Evolutionary conservation across 163 green algal genomes (phyloP).

Genomic region (Chlorella variabilis): DNA sequence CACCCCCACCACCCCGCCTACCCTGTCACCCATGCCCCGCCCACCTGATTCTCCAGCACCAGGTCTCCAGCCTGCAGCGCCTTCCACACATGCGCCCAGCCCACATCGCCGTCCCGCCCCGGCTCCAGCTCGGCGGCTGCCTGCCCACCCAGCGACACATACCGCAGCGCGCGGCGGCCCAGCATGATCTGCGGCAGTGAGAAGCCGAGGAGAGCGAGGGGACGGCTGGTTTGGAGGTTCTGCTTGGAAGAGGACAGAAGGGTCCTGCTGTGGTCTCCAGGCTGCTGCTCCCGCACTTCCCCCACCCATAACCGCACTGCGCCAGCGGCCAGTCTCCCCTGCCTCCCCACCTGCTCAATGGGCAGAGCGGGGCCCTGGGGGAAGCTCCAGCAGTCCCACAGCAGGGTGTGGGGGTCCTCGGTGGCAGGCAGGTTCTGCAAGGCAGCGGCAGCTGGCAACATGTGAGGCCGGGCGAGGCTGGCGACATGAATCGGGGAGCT

Average conservation of each 20-base stretch:
- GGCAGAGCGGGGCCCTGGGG: neutral
- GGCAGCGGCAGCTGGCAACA: no score
- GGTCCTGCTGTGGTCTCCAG: no score
- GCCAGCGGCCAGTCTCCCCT: neutral
- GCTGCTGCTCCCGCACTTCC: neutral
- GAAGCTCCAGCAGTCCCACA: slow-evolving; percentile 7
- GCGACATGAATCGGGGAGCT: no score
- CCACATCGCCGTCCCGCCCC: neutral
- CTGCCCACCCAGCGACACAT: neutral
- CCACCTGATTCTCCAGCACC: neutral
- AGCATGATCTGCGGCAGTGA: neutral
- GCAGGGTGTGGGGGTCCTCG: neutral
- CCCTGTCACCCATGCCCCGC: neutral
- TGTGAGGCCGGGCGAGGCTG: no score
- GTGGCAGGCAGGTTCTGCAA: slow-evolving; percentile 8
- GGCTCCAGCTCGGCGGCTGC: neutral
- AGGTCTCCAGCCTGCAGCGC: neutral
- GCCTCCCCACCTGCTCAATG: neutral
- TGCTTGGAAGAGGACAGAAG: neutral
- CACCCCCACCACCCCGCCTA: no score
- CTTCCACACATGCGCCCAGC: neutral
- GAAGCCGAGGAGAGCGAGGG: neutral
- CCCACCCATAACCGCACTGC: neutral
- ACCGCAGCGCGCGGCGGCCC: neutral
- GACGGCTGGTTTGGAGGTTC: neutral